Percentiles rank a stretch among this genome's conserved stretches.
Conservation (phyloP, 2,329 filamentous ascomycete genomes). For the Lachnellula hyalina region DNA sequence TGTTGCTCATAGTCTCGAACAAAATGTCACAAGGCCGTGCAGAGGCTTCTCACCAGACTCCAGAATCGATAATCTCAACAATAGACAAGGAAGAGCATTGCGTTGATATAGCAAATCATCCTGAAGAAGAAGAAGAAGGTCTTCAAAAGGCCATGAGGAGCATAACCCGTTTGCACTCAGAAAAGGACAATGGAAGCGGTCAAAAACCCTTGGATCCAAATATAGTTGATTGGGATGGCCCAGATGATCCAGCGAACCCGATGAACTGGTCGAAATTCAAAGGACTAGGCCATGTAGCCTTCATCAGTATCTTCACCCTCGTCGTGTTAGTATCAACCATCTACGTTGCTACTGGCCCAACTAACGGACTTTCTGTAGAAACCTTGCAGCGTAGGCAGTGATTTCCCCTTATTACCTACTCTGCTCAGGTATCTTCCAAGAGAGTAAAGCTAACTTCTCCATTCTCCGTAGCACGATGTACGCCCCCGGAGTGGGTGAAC, state of each 20-base stretch:
- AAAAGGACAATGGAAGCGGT: background rate
- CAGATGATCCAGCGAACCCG: constrained; percentile 12
- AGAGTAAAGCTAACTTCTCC: too few relatives aligned
- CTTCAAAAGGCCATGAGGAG: background rate
- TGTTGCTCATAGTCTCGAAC: too few relatives aligned
- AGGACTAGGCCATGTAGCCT: constrained; percentile 5
- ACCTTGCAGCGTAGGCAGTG: too few relatives aligned
- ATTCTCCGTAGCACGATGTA: background rate
- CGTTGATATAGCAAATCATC: too few relatives aligned
- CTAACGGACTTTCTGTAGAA: too few relatives aligned
- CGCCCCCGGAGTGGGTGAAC: background rate
- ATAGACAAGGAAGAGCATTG: too few relatives aligned
- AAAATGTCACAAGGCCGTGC: too few relatives aligned
- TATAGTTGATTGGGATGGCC: background rate
- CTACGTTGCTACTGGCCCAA: background rate
- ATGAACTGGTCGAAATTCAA: constrained; percentile 13
- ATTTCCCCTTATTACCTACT: too few relatives aligned
- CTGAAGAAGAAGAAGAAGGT: background rate
- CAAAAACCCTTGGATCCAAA: background rate
- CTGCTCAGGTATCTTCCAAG: too few relatives aligned
- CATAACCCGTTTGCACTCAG: background rate
- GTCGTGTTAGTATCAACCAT: constrained; percentile 13
- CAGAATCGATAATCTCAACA: too few relatives aligned
- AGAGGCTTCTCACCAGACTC: too few relatives aligned
- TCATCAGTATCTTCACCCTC: constrained; percentile 14